These are phyloP conservation scores for Trapa bicornis DNA, from an alignment of 345 rosid species.

Conservation along the genomic window DNA sequence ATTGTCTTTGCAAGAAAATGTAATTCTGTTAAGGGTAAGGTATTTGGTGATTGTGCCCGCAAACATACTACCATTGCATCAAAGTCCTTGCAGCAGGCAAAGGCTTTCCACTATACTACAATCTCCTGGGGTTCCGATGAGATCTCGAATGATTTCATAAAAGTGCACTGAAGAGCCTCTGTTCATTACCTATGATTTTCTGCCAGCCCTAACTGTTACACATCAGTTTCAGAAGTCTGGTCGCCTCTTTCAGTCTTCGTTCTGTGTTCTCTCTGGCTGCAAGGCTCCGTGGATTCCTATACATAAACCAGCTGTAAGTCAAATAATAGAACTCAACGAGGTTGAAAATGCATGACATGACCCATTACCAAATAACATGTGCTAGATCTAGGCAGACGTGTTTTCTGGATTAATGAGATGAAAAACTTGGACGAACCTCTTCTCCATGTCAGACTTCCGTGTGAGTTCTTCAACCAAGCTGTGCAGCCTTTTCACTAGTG, in stretches of 20 bases:
- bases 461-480: conserved; percentile 58
- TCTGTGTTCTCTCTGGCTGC: conserved; percentile 39
- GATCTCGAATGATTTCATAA: background rate
- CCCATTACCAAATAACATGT: too few species aligned
- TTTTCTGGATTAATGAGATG: background rate
- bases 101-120: background rate
- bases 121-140: background rate
- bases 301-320: background rate
- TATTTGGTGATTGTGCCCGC: too few species aligned
- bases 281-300: conserved; percentile 33
- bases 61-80: too few species aligned
- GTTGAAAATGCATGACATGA: too few species aligned
- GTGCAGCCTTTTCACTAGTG: conserved; percentile 51
- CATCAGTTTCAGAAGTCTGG: conserved; percentile 39
- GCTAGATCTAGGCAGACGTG: too few species aligned
- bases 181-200: background rate
- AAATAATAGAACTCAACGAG: background rate
- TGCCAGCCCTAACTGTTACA: background rate
- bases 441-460: conserved; percentile 42
- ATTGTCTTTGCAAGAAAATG: too few species aligned
- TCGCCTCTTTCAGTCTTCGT: conserved; percentile 48
- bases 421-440: conserved; percentile 3
- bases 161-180: background rate
- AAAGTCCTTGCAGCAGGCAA: background rate
- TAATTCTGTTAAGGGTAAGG: too few species aligned